Evolutionary conservation across 2,329 filamentous ascomycete species (phyloP).

Genomic region (Corinectria fuckeliana): DNA sequence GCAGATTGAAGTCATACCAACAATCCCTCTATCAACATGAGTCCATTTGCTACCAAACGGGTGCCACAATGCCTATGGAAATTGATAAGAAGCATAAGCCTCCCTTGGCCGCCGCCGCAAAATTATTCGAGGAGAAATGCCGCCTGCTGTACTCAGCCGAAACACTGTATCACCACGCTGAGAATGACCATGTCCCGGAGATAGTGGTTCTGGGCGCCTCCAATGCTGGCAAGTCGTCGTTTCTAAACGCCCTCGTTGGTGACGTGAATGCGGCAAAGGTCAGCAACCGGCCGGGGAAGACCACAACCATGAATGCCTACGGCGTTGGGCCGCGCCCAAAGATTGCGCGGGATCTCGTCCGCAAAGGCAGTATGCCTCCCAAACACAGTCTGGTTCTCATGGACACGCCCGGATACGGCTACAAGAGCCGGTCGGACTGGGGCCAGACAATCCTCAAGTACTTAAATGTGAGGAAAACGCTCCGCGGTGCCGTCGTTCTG

Average conservation of each 20-base stretch:
- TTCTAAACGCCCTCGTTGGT: conserved; percentile 81
- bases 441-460: conserved; percentile 60
- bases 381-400: conserved; percentile 56
- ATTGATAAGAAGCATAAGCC: conserved; percentile 30
- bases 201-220: conserved; percentile 85
- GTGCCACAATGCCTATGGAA: conserved; percentile 16
- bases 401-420: conserved; percentile 60
- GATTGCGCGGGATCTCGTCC: conserved; percentile 35
- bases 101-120: conserved; percentile 37
- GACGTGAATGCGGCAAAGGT: conserved; percentile 53
- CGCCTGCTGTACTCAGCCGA: conserved; percentile 59
- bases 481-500: conserved; percentile 60
- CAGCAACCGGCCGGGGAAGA: conserved; percentile 59
- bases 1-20: conserved; percentile 30
- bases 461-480: conserved; percentile 51
- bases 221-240: conserved; percentile 88
- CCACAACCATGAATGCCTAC: conserved; percentile 62
- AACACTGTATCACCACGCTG: conserved; percentile 54
- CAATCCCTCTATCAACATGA: conserved; percentile 29
- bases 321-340: conserved; percentile 55
- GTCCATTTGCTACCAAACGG: conserved; percentile 30
- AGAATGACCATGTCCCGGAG: conserved; percentile 61
- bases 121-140: conserved; percentile 43
- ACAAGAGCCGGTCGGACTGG: conserved; percentile 56
- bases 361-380: conserved; percentile 49